Evolutionary conservation across 768 basidiomycete species (phyloP), one percentile per base, ranked within the genome.

Genomic region (Tylopilus plumbeoviolaceoides): DNA sequence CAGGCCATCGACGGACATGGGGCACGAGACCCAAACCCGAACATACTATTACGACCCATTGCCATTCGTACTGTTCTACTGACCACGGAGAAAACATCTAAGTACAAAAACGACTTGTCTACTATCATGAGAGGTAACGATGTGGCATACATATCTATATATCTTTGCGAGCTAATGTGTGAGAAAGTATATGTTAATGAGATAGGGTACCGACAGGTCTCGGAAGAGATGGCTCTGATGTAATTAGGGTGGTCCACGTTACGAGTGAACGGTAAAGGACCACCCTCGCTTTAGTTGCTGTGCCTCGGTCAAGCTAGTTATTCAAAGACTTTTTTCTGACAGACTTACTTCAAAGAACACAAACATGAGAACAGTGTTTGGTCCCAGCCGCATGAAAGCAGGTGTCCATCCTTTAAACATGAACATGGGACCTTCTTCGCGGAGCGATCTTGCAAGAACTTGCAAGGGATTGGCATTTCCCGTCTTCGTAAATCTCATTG

Each of bases 361-460:
- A 68, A 91, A 93, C 71, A 92, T 79, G 5, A 92, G 73, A 31
- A 93, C 76, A 1, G 91, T 92, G 65, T 91, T 91, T 2, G 90
- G 90, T 27, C 85, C 89, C 40, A 93, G 71, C 44, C 91, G 83
- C 59, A 87, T 81, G 70, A 91, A 93, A 8, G 91, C 87, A 3
- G 91, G 91, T 17, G 88, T 88, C 91, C 91, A 93, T 31, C 91
- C 91, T 66, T 89, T 91, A 70, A 93, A 89, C 49, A 92, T 73
- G 66, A 92, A 91, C 54, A 76, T 74, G 10, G 82, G 77, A 0
- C 91, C 91, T 73, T 93, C 91, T 60, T 84, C 76, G 38, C 77
- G 78, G 33, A 90, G 70, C 5, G 89, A 88, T 40, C 67, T 74
- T 27, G 69, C 72, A 12, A 90, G 67, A 27, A 90, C 75, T 49